Percentiles rank a stretch among this genome's conserved stretches.
Evolutionary conservation across 768 basidiomycete genomes (phyloP).

Genomic region (Fomitopsis serialis): DNA sequence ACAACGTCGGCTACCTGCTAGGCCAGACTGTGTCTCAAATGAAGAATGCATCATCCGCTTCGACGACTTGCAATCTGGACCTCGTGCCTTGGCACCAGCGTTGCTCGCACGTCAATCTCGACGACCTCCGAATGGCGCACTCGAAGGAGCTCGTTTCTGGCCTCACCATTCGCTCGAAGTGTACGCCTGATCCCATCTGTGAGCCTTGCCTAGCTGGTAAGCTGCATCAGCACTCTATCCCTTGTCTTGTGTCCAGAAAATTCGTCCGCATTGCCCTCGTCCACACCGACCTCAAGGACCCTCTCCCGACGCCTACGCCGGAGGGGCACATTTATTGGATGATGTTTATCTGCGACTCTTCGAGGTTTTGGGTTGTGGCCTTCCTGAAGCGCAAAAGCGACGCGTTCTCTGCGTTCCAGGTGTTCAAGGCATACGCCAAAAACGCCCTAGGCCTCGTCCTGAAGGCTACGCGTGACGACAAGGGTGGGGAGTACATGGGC

Average conservation of each 20-base stretch:
- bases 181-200: constrained; percentile 25
- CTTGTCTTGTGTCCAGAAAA: constrained; percentile 4
- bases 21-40: constrained; percentile 11
- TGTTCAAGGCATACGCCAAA: constrained; percentile 26
- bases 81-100: constrained; percentile 25
- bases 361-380: constrained; percentile 5
- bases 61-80: constrained; percentile 20
- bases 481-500: constrained; percentile 24
- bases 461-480: constrained; percentile 19
- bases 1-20: constrained; percentile 19
- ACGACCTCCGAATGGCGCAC: constrained; percentile 11
- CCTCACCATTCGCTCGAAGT: constrained; percentile 15
- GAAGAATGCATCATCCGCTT: constrained; percentile 1
- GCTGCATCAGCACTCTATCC: constrained; percentile 9
- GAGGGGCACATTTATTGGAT: constrained; percentile 10
- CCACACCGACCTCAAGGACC: constrained; percentile 13
- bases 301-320: constrained; percentile 4
- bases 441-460: constrained; percentile 15
- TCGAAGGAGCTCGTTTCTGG: constrained; percentile 18
- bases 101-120: constrained; percentile 23
- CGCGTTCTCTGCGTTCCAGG: constrained; percentile 20
- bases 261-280: constrained; percentile 5
- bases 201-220: constrained; percentile 29
- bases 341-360: constrained; percentile 4
- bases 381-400: constrained; percentile 19